Evolutionary conservation across 164 flowering plant genomes (phyloP).

Genomic region (Stephania yunnanensis): DNA sequence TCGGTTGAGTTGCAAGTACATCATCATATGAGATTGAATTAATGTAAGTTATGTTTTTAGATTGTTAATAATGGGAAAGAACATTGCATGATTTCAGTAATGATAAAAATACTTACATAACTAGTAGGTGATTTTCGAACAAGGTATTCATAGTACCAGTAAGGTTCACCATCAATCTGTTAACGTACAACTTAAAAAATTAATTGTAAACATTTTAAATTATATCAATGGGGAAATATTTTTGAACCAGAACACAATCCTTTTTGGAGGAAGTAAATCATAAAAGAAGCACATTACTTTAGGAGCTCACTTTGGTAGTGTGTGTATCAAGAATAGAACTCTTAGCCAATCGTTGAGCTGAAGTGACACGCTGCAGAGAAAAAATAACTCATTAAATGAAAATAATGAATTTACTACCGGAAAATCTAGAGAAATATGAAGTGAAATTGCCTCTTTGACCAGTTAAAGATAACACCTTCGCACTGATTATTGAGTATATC

Average conservation of each 20-base stretch:
- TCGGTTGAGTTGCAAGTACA: no score
- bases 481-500: background rate
- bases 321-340: conserved; percentile 88
- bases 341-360: conserved; percentile 77
- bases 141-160: conserved; percentile 88
- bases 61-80: background rate
- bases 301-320: conserved; percentile 50
- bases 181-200: conserved; percentile 4
- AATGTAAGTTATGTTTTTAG: no score
- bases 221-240: background rate
- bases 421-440: background rate
- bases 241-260: background rate
- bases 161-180: conserved; percentile 86
- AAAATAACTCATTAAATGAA: conserved; percentile 11
- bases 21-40: no score
- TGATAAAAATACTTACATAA: conserved; percentile 36
- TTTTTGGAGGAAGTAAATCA: background rate
- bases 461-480: background rate
- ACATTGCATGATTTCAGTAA: background rate
- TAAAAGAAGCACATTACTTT: background rate
- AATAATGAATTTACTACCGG: background rate
- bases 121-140: conserved; percentile 89
- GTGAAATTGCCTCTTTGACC: background rate
- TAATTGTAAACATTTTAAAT: no score
- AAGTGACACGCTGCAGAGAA: conserved; percentile 65